Percentiles rank a stretch among this genome's conserved stretches.
Conservation (phyloP, 2,329 filamentous ascomycete genomes). For the Coleophoma crateriformis region DNA sequence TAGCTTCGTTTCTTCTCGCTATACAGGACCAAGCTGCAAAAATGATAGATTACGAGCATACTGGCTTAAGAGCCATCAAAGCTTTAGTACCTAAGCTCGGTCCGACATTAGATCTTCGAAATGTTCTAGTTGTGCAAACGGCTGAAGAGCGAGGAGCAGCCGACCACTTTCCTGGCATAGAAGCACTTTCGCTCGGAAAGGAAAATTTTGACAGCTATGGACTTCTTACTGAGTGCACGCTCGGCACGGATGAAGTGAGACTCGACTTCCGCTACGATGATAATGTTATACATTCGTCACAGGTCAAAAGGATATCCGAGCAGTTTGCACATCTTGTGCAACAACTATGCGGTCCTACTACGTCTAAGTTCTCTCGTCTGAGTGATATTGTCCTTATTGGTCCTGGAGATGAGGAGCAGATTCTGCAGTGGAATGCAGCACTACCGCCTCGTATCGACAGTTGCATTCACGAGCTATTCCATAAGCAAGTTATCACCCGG, state of each 20-base stretch:
- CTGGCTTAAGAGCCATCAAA: constrained; percentile 1
- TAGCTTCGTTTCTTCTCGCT: neutral
- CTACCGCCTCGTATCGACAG: neutral
- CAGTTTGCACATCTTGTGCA: constrained; percentile 1
- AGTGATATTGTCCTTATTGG: constrained; percentile 1
- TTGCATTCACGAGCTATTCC: constrained; percentile 5
- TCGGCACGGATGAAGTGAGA: neutral
- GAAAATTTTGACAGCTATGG: constrained; percentile 2
- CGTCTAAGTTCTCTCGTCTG: neutral
- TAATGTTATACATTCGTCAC: neutral
- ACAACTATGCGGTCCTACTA: neutral
- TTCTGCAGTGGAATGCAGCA: neutral
- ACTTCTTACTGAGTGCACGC: constrained; percentile 1
- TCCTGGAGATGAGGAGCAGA: neutral
- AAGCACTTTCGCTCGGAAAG: constrained; percentile 1
- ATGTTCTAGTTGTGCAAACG: neutral
- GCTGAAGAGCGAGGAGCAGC: neutral
- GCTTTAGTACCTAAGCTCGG: neutral
- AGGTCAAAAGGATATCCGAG: neutral
- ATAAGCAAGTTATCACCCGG: constrained; percentile 1
- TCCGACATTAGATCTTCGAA: constrained; percentile 1
- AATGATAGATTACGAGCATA: constrained; percentile 1
- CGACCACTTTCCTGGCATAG: neutral
- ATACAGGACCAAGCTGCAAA: constrained; percentile 1
- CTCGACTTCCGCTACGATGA: constrained; percentile 1